Evolutionary conservation across 2,329 filamentous ascomycete species (phyloP).

Genomic region (Aureobasidium sp.): DNA sequence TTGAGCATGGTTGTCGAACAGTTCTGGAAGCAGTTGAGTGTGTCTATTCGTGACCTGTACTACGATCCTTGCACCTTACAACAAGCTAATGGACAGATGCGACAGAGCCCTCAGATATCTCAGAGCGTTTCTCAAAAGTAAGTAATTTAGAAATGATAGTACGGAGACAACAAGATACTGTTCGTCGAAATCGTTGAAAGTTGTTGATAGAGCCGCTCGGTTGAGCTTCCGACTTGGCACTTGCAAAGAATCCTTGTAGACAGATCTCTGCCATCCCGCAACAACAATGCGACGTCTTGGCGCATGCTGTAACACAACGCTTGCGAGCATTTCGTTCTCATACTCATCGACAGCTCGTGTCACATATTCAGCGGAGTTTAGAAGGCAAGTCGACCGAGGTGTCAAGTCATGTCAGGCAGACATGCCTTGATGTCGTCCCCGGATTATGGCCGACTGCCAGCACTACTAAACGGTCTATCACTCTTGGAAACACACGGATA

Average conservation of each 20-base stretch:
- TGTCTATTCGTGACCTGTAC: fast-evolving
- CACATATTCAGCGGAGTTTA: too few relatives aligned
- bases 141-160: too few relatives aligned
- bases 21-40: too few relatives aligned
- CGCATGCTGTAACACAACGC: not conserved
- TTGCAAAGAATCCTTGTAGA: not conserved
- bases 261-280: not conserved
- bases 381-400: not conserved
- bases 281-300: not conserved
- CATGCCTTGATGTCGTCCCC: not conserved
- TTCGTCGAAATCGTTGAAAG: too few relatives aligned
- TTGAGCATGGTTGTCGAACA: not conserved
- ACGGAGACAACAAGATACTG: too few relatives aligned
- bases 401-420: not conserved
- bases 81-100: too few relatives aligned
- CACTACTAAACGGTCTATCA: not conserved
- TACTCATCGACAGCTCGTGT: too few relatives aligned
- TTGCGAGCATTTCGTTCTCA: too few relatives aligned
- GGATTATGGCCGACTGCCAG: not conserved
- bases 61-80: too few relatives aligned
- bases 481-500: not conserved
- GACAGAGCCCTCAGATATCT: too few relatives aligned
- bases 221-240: not conserved
- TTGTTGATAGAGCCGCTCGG: not conserved
- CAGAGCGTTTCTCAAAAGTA: too few relatives aligned